Percentiles rank a stretch among this genome's conserved stretches.
Evolutionary conservation across 805 yeast species (phyloP).

Genomic region (Wickerhamiella alocasiicola): DNA sequence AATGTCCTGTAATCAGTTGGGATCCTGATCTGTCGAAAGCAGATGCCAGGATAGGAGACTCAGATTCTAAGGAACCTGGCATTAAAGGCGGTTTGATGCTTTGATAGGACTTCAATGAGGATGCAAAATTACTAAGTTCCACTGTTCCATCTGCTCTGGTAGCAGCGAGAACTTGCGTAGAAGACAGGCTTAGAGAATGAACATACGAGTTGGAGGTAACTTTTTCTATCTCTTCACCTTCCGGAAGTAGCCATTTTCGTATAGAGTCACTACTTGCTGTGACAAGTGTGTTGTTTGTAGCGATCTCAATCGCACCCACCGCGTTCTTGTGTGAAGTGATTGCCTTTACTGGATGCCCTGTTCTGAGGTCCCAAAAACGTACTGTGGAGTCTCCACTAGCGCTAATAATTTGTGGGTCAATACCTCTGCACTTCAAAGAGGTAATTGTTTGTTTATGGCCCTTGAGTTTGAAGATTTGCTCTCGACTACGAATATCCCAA

Average conservation of each 20-base stretch:
- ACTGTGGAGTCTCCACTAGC: slow-evolving; percentile 78
- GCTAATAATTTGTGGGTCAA: slow-evolving; percentile 77
- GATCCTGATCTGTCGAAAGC: slow-evolving; percentile 65
- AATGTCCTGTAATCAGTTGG: slow-evolving; percentile 73
- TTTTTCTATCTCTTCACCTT: slow-evolving; percentile 57
- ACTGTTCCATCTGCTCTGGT: slow-evolving; percentile 80
- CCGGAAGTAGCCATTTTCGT: slow-evolving; percentile 73
- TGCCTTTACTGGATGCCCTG: slow-evolving; percentile 57
- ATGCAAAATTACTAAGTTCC: slow-evolving; percentile 68
- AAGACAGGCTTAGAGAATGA: slow-evolving; percentile 54
- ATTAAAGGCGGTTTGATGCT: slow-evolving; percentile 39
- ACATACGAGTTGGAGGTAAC: slow-evolving; percentile 38
- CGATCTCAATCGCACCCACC: slow-evolving; percentile 58
- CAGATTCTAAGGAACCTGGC: slow-evolving; percentile 62
- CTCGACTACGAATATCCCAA: slow-evolving; percentile 84
- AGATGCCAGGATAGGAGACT: slow-evolving; percentile 33
- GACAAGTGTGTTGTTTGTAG: slow-evolving; percentile 63
- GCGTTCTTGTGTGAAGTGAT: slow-evolving; percentile 78
- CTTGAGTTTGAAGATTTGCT: slow-evolving; percentile 58
- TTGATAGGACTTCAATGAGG: slow-evolving; percentile 53
- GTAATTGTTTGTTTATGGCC: slow-evolving; percentile 76
- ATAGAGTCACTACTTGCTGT: slow-evolving; percentile 74
- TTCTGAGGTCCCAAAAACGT: slow-evolving; percentile 79
- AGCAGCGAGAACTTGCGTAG: slow-evolving; percentile 48
- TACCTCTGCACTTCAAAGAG: slow-evolving; percentile 50